These are phyloP conservation scores for Tuber melanosporum DNA, from an alignment of 495 filamentous ascomycete species.

Conservation along the genomic window DNA sequence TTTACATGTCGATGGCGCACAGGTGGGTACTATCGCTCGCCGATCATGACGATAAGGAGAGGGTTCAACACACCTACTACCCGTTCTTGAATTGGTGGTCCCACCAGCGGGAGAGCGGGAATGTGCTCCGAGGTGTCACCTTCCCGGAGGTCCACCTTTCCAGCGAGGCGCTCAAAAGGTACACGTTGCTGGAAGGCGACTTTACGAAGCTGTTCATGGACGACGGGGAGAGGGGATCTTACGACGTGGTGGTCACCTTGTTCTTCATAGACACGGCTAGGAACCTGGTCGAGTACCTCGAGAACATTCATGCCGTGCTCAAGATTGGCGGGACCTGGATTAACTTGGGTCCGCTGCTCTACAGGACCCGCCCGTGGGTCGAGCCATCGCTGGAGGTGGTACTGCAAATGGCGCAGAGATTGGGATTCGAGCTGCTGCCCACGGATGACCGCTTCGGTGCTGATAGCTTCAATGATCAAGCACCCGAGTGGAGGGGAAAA, in stretches of 20 bases:
- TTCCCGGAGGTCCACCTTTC: conserved; percentile 42
- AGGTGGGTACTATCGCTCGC: conserved; percentile 39
- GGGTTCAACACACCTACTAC: conserved; percentile 37
- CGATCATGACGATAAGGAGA: conserved; percentile 7
- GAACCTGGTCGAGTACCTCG: conserved; percentile 80
- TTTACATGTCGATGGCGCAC: conserved; percentile 46
- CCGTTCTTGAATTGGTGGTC: conserved; percentile 49
- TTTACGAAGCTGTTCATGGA: conserved; percentile 44
- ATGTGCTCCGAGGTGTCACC: conserved; percentile 44
- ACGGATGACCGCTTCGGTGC: conserved; percentile 38
- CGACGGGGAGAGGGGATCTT: conserved; percentile 50
- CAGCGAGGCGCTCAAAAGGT: conserved; percentile 20
- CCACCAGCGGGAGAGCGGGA: conserved; percentile 46
- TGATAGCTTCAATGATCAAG: conserved; percentile 44
- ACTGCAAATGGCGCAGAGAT: conserved; percentile 60
- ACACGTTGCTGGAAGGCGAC: conserved; percentile 46
- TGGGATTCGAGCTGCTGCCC: conserved; percentile 69
- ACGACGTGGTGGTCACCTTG: conserved; percentile 77
- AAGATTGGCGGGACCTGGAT: conserved; percentile 73
- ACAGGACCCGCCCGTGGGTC: conserved; percentile 47
- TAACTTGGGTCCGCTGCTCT: conserved; percentile 84
- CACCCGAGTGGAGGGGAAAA: conserved; percentile 44
- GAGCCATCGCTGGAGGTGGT: conserved; percentile 88
- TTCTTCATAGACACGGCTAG: conserved; percentile 98
- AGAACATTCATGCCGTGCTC: conserved; percentile 71